Percentiles rank a stretch among this genome's conserved stretches.
Conservation (phyloP, 495 filamentous ascomycete genomes). For the Aspergillus diversus region DNA sequence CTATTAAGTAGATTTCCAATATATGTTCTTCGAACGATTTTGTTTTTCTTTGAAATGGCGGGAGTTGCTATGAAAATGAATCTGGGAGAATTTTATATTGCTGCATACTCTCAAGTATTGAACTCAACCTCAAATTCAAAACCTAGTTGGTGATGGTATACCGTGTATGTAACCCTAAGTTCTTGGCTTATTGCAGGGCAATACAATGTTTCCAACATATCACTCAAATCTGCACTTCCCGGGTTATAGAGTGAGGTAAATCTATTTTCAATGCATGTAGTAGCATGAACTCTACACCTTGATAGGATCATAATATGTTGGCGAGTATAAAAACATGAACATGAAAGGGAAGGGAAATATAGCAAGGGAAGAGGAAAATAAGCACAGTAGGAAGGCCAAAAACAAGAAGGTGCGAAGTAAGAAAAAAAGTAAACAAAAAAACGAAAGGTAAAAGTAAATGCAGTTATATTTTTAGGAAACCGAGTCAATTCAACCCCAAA, state of each 20-base stretch:
- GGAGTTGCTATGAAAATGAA: too few species aligned
- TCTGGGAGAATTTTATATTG: too few species aligned
- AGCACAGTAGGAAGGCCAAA: not conserved
- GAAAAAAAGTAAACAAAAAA: constrained; percentile 8
- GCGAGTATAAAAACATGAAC: too few species aligned
- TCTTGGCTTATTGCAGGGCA: not conserved
- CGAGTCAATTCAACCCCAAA: constrained; percentile 10
- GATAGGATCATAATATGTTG: not conserved
- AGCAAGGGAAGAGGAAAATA: constrained; percentile 7
- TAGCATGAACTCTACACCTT: not conserved
- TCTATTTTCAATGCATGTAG: not conserved
- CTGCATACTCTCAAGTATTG: too few species aligned
- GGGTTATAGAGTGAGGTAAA: not conserved
- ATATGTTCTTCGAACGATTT: too few species aligned
- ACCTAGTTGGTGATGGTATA: too few species aligned
- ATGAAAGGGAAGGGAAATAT: not conserved
- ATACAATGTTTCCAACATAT: not conserved
- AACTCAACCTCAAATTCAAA: not conserved
- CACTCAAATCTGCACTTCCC: not conserved
- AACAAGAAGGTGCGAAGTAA: not conserved
- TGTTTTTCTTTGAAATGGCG: too few species aligned
- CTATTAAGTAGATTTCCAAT: too few species aligned
- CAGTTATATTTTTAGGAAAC: constrained; percentile 6
- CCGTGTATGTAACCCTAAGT: too few species aligned
- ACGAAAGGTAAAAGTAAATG: constrained; percentile 14